Evolutionary conservation across 2,329 filamentous ascomycete genomes (phyloP).

Genomic region (Colletotrichum somersetense): DNA sequence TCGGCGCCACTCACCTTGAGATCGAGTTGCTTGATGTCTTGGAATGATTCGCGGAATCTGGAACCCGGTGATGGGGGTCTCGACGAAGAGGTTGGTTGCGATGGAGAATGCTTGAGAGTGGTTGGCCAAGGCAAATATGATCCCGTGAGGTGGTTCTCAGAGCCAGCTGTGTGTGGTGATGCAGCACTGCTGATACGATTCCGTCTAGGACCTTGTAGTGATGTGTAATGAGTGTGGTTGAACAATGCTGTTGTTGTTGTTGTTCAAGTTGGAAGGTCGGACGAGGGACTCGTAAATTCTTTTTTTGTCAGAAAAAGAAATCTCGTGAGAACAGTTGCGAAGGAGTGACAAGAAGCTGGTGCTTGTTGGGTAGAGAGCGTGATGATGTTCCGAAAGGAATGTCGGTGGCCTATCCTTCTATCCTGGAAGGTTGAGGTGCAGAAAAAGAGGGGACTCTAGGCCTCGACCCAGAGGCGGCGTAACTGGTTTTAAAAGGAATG

Average conservation of each 20-base stretch:
- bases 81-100: slow-evolving; percentile 9
- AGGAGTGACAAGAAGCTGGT: slow-evolving; percentile 42
- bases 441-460: slow-evolving; percentile 32
- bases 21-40: slow-evolving; percentile 30
- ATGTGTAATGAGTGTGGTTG: slow-evolving; percentile 44
- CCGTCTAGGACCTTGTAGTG: slow-evolving; percentile 44
- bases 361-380: slow-evolving; percentile 36
- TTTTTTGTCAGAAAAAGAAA: slow-evolving; percentile 30
- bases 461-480: slow-evolving; percentile 28
- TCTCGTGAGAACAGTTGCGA: slow-evolving; percentile 34
- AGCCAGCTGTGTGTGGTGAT: slow-evolving; percentile 39
- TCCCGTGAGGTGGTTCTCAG: slow-evolving; percentile 42
- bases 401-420: slow-evolving; percentile 41
- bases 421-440: slow-evolving; percentile 42
- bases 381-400: slow-evolving; percentile 34
- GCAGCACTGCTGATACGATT: slow-evolving; percentile 46
- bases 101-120: slow-evolving; percentile 23
- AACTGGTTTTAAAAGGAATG: slow-evolving; percentile 42
- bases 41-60: slow-evolving; percentile 33
- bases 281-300: slow-evolving; percentile 40
- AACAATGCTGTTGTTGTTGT: slow-evolving; percentile 42
- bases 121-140: slow-evolving; percentile 24
- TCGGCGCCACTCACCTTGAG: slow-evolving; percentile 28
- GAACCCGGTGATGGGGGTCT: slow-evolving; percentile 23
- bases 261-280: slow-evolving; percentile 38